Evolutionary conservation across 176 grass and related monocot genomes (phyloP), one percentile per base, ranked within the genome.

Genomic region (Rhynchospora breviuscula): DNA sequence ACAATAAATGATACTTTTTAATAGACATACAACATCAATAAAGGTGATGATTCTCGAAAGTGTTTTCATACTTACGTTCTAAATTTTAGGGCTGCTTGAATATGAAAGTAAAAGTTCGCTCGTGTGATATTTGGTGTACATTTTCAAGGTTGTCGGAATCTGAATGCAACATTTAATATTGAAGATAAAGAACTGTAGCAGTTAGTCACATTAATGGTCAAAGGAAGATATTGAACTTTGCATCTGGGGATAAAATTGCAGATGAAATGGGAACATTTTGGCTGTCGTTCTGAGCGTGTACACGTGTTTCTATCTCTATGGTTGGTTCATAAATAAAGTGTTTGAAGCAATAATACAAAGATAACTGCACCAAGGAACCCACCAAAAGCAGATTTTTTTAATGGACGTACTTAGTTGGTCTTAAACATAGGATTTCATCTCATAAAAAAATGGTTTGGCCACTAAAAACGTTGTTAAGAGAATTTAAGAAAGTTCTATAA

Each of bases 401-500:
- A 76, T 22, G 11, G 5, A 25, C 18, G 67, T 76, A 76, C 73
- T 77, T 56, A 77, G 49, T 56, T 53, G 5, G 73, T 77, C 73
- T 56, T 77, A 77, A 77, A 56, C 49, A 29, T 31, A 56, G 73
- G 19, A 56, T 77, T 13, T 3, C 73, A 4, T 31, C 35, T 31
- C 13, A 56, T 56, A 77, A 77, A 77, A 77, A 15, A 76, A 0
- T 76, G 21, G 46, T 9, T 53, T 23, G 47, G 52, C 21, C 12
- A 17, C 49, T 77, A 77, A 77, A 22, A 56, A 10, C n/a, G 5
- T 52, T 21, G 52, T 75, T 52, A 77, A 13, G 47, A 77, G 47
- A 56, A 77, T 53, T 22, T 77, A 56, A 77, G 49, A 77, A 77
- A 54, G 73, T 77, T 76, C 72, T 54, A 4, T 40, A 40, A 40